Conservation (phyloP, 257 asterid species). For the Orobanche coerulescens region DNA sequence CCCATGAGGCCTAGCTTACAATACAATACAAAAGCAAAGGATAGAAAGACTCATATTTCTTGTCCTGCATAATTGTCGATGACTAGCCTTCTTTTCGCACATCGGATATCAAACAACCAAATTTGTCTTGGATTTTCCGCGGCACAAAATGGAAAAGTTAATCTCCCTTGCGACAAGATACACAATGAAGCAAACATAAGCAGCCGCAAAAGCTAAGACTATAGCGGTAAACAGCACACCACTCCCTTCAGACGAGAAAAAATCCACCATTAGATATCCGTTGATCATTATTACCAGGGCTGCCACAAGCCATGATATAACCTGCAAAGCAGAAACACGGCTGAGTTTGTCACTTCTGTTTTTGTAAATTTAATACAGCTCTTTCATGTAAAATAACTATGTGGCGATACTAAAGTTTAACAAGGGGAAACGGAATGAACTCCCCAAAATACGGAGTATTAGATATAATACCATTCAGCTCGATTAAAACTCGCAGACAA, state of each 20-base stretch:
- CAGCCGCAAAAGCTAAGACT: conserved; percentile 39
- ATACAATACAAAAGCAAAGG: neutral
- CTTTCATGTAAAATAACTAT: no score
- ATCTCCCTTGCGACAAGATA: conserved; percentile 50
- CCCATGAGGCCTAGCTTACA: neutral
- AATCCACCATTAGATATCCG: conserved; percentile 61
- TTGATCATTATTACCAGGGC: conserved; percentile 57
- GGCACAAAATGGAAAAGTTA: conserved; percentile 25
- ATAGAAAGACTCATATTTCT: neutral
- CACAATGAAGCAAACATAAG: conserved; percentile 42
- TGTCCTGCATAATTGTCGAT: neutral
- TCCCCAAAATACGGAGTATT: no score
- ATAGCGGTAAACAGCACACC: conserved; percentile 35
- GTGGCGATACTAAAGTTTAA: no score
- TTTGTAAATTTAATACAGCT: no score
- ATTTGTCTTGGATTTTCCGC: conserved; percentile 30
- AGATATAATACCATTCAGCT: no score
- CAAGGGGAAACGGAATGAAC: no score
- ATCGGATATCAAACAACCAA: conserved; percentile 20
- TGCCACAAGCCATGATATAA: conserved; percentile 59
- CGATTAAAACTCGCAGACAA: neutral
- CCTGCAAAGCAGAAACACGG: conserved; percentile 54
- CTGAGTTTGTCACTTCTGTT: no score
- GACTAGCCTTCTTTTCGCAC: neutral
- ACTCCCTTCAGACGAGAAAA: conserved; percentile 47